phyloP scores from a whole-genome alignment of 805 yeast species.

The Wickerhamiella lipophila region DNA sequence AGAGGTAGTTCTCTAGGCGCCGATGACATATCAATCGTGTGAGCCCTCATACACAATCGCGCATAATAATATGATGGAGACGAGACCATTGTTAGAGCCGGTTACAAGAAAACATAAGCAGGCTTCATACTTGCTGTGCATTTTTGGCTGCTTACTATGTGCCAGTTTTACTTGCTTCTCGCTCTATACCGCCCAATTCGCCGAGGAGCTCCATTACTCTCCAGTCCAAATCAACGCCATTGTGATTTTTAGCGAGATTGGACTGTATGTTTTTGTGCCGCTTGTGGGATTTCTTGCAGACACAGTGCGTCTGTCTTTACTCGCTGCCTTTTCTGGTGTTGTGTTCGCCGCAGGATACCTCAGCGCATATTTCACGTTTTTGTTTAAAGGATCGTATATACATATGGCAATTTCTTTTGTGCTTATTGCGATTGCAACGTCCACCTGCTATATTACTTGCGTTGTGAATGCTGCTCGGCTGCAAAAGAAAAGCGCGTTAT shows the following conservation, averaged over 20 bases:
- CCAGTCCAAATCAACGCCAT: slow-evolving; percentile 61
- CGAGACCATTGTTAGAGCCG: slow-evolving; percentile 1
- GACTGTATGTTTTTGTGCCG: slow-evolving; percentile 78
- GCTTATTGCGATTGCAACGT: slow-evolving; percentile 31
- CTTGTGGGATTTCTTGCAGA: slow-evolving; percentile 71
- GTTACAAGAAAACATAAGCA: background rate
- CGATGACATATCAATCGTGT: background rate
- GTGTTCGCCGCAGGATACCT: slow-evolving; percentile 60
- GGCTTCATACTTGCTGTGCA: slow-evolving; percentile 13
- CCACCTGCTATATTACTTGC: slow-evolving; percentile 29
- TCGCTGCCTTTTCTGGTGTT: slow-evolving; percentile 48
- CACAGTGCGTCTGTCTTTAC: slow-evolving; percentile 65
- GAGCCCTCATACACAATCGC: background rate
- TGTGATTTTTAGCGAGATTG: slow-evolving; percentile 61
- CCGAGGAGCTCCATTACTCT: slow-evolving; percentile 42
- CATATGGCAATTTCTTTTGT: slow-evolving; percentile 25
- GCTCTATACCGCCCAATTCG: slow-evolving; percentile 60
- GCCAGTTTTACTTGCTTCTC: slow-evolving; percentile 80
- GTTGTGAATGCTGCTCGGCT: slow-evolving; percentile 70
- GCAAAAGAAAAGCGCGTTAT: slow-evolving; percentile 61
- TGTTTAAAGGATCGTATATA: slow-evolving; percentile 17
- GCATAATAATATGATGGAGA: background rate
- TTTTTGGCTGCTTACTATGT: slow-evolving; percentile 42
- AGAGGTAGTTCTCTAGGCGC: too few relatives aligned
- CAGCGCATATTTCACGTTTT: slow-evolving; percentile 33